A percentile compares a stretch with the other conserved stretches of the same genome.
These are phyloP conservation scores for Triadica sebifera DNA, from an alignment of 345 rosid genomes.

Conservation along the genomic window DNA sequence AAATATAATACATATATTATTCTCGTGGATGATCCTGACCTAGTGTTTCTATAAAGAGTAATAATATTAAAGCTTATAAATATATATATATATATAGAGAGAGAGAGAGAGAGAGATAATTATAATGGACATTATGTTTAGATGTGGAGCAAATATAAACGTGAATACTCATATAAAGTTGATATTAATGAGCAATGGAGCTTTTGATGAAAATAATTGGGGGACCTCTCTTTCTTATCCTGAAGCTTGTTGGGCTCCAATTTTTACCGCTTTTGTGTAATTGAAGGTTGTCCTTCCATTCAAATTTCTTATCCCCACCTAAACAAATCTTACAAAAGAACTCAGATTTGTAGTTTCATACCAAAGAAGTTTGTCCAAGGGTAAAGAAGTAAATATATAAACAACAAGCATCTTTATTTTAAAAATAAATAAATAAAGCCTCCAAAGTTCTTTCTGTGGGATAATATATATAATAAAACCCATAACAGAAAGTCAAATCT, in stretches of 20 bases:
- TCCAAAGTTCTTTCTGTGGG: not conserved
- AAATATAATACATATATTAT: no score
- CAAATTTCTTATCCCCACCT: slow-evolving; percentile 19
- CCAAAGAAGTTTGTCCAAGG: slow-evolving; percentile 23
- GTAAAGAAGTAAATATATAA: not conserved
- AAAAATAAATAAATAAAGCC: slow-evolving; percentile 12
- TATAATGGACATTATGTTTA: no score
- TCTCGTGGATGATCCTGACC: no score
- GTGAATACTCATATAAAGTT: no score
- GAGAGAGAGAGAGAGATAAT: no score
- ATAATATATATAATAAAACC: not conserved
- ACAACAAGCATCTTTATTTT: not conserved
- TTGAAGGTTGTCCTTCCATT: slow-evolving; percentile 62
- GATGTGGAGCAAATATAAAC: no score
- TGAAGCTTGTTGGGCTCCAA: slow-evolving; percentile 48
- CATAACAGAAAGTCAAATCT: slow-evolving; percentile 17
- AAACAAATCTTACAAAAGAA: slow-evolving; percentile 19
- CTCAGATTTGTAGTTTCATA: slow-evolving; percentile 20
- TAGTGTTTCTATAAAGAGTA: no score
- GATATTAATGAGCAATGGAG: slow-evolving; percentile 30
- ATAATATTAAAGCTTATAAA: no score
- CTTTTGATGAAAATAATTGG: slow-evolving; percentile 27
- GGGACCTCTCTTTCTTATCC: slow-evolving; percentile 48
- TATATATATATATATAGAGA: no score
- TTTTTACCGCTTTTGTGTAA: slow-evolving; percentile 68